These are phyloP conservation scores for Durio zibethinus DNA, from an alignment of 345 rosid species.

Conservation along the genomic window DNA sequence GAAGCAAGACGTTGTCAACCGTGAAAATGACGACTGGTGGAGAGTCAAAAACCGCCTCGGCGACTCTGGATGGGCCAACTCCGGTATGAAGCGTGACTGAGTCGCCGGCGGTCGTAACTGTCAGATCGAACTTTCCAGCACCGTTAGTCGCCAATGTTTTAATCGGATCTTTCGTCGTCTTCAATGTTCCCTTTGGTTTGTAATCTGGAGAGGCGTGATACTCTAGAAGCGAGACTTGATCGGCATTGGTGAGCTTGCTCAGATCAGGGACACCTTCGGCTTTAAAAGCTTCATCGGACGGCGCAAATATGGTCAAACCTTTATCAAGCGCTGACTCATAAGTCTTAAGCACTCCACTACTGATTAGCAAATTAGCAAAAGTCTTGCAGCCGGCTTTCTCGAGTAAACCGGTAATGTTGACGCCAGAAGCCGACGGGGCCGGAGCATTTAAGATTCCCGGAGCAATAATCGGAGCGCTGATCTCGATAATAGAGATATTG, in stretches of 20 bases:
- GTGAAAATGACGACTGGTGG: conserved; percentile 72
- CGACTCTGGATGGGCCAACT: conserved; percentile 61
- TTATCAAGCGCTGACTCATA: conserved; percentile 56
- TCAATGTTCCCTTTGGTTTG: conserved; percentile 62
- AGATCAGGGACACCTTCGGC: conserved; percentile 67
- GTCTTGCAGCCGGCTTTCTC: conserved; percentile 91
- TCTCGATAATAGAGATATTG: conserved; percentile 70
- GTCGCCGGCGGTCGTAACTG: conserved; percentile 60
- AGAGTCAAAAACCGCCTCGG: conserved; percentile 64
- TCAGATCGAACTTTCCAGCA: conserved; percentile 63
- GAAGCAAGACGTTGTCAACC: conserved; percentile 72
- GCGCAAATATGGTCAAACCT: conserved; percentile 85
- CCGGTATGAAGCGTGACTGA: conserved; percentile 74
- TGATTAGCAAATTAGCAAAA: conserved; percentile 51
- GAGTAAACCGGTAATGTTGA: conserved; percentile 67
- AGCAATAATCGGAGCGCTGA: conserved; percentile 62
- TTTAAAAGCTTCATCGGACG: conserved; percentile 86
- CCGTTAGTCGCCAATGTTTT: conserved; percentile 71
- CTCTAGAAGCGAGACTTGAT: conserved; percentile 65
- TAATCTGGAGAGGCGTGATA: conserved; percentile 67
- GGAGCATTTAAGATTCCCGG: conserved; percentile 65
- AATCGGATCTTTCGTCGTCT: conserved; percentile 56
- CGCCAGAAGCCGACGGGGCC: conserved; percentile 52
- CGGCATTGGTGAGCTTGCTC: conserved; percentile 67
- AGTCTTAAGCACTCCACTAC: conserved; percentile 76